A percentile compares a stretch with the other conserved stretches of the same genome.
Conservation (phyloP, 2,329 filamentous ascomycete species). For the Diaporthe aspalathi region DNA sequence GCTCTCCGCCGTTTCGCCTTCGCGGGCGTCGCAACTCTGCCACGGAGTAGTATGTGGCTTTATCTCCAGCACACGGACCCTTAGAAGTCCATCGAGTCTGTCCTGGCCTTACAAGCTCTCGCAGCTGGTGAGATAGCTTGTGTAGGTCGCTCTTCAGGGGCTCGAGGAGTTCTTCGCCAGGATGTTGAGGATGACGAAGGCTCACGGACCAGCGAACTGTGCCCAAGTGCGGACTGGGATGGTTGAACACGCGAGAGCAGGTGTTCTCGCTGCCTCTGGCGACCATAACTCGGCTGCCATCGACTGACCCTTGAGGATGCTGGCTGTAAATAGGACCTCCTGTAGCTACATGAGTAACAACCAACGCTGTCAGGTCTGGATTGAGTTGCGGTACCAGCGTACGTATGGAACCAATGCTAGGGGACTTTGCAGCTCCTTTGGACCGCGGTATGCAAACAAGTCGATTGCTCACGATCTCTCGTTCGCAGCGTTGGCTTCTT, state of each 20-base stretch:
- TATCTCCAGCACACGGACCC: slow-evolving; percentile 40
- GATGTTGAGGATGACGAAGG: background rate
- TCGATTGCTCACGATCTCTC: background rate
- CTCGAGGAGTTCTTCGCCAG: too few species aligned
- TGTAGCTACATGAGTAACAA: background rate
- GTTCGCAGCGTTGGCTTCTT: background rate
- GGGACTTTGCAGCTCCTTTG: too few species aligned
- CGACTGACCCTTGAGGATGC: background rate
- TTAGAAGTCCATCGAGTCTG: slow-evolving; percentile 7
- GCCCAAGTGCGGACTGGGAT: background rate
- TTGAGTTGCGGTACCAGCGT: background rate
- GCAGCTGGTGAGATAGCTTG: background rate
- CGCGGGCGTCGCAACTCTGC: slow-evolving; percentile 45
- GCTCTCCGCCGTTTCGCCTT: slow-evolving; percentile 48
- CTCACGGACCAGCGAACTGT: background rate
- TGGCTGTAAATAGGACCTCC: background rate
- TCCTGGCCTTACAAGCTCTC: background rate
- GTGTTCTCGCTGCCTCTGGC: background rate
- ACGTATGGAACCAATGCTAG: background rate
- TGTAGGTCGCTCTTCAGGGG: background rate
- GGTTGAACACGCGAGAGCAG: background rate
- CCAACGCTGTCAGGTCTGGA: too few species aligned
- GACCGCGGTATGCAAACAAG: background rate
- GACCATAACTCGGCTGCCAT: background rate
- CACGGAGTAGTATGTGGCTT: slow-evolving; percentile 44